Evolutionary conservation across 2,329 filamentous ascomycete species (phyloP).

Genomic region (Trichoderma citrinoviride): DNA sequence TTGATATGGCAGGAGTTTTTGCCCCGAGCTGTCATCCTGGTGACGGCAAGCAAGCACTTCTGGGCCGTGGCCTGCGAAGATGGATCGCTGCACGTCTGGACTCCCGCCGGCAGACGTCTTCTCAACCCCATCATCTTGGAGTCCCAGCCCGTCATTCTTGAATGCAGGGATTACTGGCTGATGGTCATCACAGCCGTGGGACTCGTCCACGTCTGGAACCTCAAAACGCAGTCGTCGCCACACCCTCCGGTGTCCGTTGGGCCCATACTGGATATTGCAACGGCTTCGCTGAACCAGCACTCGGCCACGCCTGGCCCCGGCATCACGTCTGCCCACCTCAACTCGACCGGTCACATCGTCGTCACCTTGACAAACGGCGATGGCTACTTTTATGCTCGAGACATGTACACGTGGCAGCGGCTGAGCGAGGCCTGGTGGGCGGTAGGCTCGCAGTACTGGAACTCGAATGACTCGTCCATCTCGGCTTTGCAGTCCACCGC

Average conservation of each 20-base stretch:
- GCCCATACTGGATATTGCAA: slow-evolving; percentile 83
- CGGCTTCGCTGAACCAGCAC: slow-evolving; percentile 73
- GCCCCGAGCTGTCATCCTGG: slow-evolving; percentile 79
- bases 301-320: slow-evolving; percentile 73
- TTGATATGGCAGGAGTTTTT: slow-evolving; percentile 93
- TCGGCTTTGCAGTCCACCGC: slow-evolving; percentile 73
- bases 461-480: slow-evolving; percentile 88
- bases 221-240: slow-evolving; percentile 76
- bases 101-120: slow-evolving; percentile 81
- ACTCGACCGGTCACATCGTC: slow-evolving; percentile 79
- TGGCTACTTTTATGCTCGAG: slow-evolving; percentile 82
- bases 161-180: slow-evolving; percentile 85
- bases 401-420: slow-evolving; percentile 89
- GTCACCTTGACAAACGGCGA: slow-evolving; percentile 94
- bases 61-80: slow-evolving; percentile 95
- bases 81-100: slow-evolving; percentile 86
- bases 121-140: slow-evolving; percentile 84
- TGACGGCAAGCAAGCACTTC: slow-evolving; percentile 85
- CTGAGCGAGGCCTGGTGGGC: slow-evolving; percentile 99
- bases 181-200: slow-evolving; percentile 86
- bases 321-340: slow-evolving; percentile 86
- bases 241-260: slow-evolving; percentile 88
- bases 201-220: slow-evolving; percentile 90
- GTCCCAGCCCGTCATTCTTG: slow-evolving; percentile 89
- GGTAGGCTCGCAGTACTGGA: slow-evolving; percentile 97